These are phyloP conservation scores for Fistulinella prunicolor DNA, from an alignment of 768 basidiomycete genomes.

Conservation along the genomic window DNA sequence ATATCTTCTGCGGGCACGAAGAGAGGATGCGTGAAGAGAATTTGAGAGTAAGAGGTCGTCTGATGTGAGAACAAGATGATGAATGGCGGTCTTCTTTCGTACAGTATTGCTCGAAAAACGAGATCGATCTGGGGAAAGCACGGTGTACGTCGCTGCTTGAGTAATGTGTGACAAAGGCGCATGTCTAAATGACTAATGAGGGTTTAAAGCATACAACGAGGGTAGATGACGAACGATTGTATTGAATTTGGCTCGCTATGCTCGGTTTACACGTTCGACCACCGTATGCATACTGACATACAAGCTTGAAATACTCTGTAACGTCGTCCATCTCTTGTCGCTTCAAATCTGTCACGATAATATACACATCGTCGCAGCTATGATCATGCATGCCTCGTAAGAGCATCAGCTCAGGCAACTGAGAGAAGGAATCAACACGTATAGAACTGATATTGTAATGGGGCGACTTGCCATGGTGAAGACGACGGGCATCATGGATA, in stretches of 20 bases:
- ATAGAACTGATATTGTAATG: background rate
- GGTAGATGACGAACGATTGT: constrained; percentile 54
- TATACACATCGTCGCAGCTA: constrained; percentile 74
- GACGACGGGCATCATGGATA: constrained; percentile 77
- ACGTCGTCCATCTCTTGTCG: constrained; percentile 79
- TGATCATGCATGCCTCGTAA: constrained; percentile 78
- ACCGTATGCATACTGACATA: constrained; percentile 62
- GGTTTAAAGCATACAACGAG: background rate
- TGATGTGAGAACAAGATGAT: constrained; percentile 78
- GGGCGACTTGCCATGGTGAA: constrained; percentile 64
- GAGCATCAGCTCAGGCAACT: constrained; percentile 80
- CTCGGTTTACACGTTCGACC: constrained; percentile 60
- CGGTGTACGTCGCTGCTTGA: constrained; percentile 67
- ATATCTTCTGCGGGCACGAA: constrained; percentile 72
- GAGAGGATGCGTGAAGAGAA: constrained; percentile 69
- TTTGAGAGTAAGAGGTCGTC: constrained; percentile 77
- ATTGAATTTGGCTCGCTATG: constrained; percentile 63
- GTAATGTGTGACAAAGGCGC: constrained; percentile 63
- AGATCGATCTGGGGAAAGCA: constrained; percentile 84
- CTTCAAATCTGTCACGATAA: constrained; percentile 78
- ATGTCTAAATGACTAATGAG: constrained; percentile 43
- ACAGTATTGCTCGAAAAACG: constrained; percentile 68
- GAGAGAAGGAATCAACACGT: constrained; percentile 2
- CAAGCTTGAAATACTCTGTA: constrained; percentile 75
- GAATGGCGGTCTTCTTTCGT: constrained; percentile 75